A percentile compares a stretch with the other conserved stretches of the same genome.
These are phyloP conservation scores for Meyerozyma guilliermondii DNA, from an alignment of 1,139 yeast genomes.

Conservation along the genomic window DNA sequence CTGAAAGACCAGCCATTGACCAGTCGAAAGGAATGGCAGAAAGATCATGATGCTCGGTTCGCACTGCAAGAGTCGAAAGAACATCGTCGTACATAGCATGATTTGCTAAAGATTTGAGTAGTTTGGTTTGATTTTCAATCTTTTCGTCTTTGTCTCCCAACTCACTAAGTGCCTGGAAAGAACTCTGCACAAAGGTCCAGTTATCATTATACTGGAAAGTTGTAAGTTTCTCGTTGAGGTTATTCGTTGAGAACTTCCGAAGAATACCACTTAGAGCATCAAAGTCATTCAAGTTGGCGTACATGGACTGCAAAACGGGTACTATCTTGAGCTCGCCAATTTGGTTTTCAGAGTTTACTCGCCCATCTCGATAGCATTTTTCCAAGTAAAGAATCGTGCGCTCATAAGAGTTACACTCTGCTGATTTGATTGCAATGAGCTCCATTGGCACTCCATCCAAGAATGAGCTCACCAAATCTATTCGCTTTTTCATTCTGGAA, in stretches of 20 bases:
- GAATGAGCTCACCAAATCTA: conserved; percentile 39
- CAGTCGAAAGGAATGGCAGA: conserved; percentile 42
- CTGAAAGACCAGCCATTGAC: conserved; percentile 67
- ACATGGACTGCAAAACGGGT: conserved; percentile 65
- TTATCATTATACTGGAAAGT: conserved; percentile 82
- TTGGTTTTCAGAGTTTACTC: conserved; percentile 24
- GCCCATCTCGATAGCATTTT: conserved; percentile 53
- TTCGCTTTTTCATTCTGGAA: conserved; percentile 21
- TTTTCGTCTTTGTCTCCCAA: conserved; percentile 23
- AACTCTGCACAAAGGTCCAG: conserved; percentile 85
- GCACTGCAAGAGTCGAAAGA: conserved; percentile 27
- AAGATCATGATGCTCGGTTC: conserved; percentile 19
- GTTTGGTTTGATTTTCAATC: conserved; percentile 28
- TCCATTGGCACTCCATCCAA: conserved; percentile 57
- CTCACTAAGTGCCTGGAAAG: conserved; percentile 66
- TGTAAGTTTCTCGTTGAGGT: conserved; percentile 64
- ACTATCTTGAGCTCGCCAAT: conserved; percentile 37
- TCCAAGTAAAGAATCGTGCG: conserved; percentile 87
- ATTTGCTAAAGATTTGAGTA: conserved; percentile 34
- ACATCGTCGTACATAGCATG: conserved; percentile 42
- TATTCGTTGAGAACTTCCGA: conserved; percentile 65
- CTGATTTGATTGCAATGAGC: conserved; percentile 70
- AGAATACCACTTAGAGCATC: conserved; percentile 89
- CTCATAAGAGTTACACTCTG: conserved; percentile 82
- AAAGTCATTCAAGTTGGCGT: conserved; percentile 80